These are phyloP conservation scores for Aureobasidium subglaciale DNA, from an alignment of 2,329 filamentous ascomycete genomes.

Conservation along the genomic window DNA sequence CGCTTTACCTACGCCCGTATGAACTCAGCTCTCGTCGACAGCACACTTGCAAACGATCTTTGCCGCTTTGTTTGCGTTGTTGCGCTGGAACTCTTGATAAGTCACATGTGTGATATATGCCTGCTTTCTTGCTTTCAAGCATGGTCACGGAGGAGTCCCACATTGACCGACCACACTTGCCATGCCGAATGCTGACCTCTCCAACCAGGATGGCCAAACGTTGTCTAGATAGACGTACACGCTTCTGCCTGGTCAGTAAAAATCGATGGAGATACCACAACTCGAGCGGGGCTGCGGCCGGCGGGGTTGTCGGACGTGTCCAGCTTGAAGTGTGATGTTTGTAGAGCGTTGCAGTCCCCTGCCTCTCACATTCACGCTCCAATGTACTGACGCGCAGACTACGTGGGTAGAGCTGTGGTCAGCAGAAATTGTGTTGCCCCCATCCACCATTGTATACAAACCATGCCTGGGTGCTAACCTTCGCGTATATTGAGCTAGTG, in stretches of 20 bases:
- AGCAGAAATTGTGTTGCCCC: neutral
- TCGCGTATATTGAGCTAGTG: neutral
- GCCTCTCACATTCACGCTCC: neutral
- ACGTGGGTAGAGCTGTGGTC: neutral
- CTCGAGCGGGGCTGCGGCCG: neutral
- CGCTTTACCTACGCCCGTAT: constrained; percentile 14
- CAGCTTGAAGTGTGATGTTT: neutral
- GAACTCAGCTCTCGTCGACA: neutral
- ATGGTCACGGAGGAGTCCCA: neutral
- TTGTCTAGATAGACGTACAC: neutral
- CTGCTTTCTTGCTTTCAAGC: neutral
- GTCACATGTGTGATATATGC: neutral
- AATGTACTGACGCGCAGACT: neutral
- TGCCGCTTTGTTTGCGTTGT: constrained; percentile 2
- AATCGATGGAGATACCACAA: neutral
- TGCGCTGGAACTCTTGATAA: neutral
- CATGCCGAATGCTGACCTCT: neutral
- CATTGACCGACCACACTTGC: constrained; percentile 2
- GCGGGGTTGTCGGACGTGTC: neutral
- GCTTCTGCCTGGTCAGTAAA: neutral
- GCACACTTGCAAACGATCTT: neutral
- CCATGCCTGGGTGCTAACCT: neutral
- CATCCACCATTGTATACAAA: no score
- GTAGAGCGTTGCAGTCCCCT: neutral
- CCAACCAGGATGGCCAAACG: neutral